These are phyloP conservation scores for Letharia lupina DNA, from an alignment of 495 filamentous ascomycete species.

Conservation along the genomic window DNA sequence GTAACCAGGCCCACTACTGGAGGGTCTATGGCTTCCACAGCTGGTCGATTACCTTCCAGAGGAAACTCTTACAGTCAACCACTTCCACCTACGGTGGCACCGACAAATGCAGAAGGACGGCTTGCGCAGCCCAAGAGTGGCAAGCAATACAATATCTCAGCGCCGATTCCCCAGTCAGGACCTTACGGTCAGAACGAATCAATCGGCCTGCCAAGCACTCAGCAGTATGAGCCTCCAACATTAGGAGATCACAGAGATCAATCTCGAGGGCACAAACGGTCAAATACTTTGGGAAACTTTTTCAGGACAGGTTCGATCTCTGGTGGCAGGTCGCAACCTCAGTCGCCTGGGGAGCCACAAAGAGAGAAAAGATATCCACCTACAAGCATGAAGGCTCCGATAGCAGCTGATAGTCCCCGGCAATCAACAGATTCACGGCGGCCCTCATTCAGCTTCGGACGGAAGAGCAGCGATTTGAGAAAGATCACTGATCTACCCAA, in stretches of 20 bases:
- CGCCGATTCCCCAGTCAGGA: slow-evolving; percentile 53
- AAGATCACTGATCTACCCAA: slow-evolving; percentile 43
- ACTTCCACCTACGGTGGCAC: slow-evolving; percentile 75
- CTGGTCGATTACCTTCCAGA: slow-evolving; percentile 60
- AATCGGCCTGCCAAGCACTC: slow-evolving; percentile 54
- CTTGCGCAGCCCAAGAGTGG: slow-evolving; percentile 72
- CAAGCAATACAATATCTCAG: slow-evolving; percentile 69
- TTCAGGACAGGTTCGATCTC: slow-evolving; percentile 76
- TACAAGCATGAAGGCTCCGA: slow-evolving; percentile 64
- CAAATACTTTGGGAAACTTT: slow-evolving; percentile 78
- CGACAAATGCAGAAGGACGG: slow-evolving; percentile 83
- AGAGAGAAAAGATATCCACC: slow-evolving; percentile 56
- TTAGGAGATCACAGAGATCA: slow-evolving; percentile 39
- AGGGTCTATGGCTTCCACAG: slow-evolving; percentile 67
- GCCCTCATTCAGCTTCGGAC: slow-evolving; percentile 64
- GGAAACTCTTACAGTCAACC: slow-evolving; percentile 83
- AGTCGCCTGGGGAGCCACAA: slow-evolving; percentile 31
- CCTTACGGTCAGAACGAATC: slow-evolving; percentile 32
- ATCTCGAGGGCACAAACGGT: slow-evolving; percentile 75
- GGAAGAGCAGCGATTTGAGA: slow-evolving; percentile 49
- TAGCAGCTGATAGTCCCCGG: slow-evolving; percentile 49
- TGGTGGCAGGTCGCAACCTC: slow-evolving; percentile 41
- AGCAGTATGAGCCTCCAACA: slow-evolving; percentile 37
- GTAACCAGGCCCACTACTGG: slow-evolving; percentile 66
- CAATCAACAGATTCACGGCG: slow-evolving; percentile 74